Evolutionary conservation across 345 rosid species (phyloP), one percentile per base, ranked within the genome.

Genomic region (Cardamine resedifolia): DNA sequence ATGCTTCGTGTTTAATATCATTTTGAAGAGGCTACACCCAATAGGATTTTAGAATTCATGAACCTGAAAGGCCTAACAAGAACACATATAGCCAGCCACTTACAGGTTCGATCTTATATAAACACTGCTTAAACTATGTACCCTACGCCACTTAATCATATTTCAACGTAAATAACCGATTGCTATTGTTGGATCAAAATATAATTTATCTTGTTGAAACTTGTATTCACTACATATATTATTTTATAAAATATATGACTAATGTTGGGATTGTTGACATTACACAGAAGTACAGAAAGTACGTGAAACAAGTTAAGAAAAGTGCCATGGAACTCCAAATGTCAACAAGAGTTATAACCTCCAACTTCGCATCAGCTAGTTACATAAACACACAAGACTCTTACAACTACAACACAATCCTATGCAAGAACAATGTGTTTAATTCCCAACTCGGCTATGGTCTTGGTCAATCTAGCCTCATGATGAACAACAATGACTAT

Each of bases 71-170:
- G 81, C 38, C 55, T 91, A 10, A 78, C 89, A 26, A 85, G 90
- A 72, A 72, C 76, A 59, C 84, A 91, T 24, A 61, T 91, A 3
- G 91, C 93, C 16, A 90, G 96, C 67, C 86, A 86, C 61, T 69
- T 90, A 53, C 96, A 88, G 94, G 96, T 90, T 76, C 21, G 70
- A 45, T 53, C 27, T 51, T 57, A 69, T 58, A 44, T 28, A 47
- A 6, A 38, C 16, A 19, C 48, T 41, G 10, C 11, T 43, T 18
- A 21, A 47, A 44, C 10, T 61, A 66, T 52, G 1, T 10, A 51
- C 3, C 36, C 7, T 53, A 43, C 52, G 33, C n/a, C 33, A 14
- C 16, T 51, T 63, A 31, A 53, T 43, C 56, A 52, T 52, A 43
- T 38, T 18, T 39, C 51, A 61, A 51, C 27, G 16, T 8, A 36